phyloP scores from a whole-genome alignment of 2,329 filamentous ascomycete species.

The Fusarium sororula region DNA sequence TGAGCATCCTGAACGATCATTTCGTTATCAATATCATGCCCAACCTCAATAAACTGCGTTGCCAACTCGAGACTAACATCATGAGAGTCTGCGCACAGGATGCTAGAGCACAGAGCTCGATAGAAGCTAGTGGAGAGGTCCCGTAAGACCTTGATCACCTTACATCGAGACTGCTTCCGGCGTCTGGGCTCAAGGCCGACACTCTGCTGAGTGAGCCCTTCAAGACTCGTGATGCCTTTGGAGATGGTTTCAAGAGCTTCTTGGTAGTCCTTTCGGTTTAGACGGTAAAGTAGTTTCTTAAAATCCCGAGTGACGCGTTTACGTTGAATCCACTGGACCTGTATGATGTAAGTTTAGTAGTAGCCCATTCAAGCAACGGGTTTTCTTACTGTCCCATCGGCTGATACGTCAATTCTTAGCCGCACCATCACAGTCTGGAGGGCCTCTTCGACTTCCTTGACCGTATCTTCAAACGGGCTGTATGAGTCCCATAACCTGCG shows the following conservation, averaged over 20 bases:
- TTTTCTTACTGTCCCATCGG: neutral
- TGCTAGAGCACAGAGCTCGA: slow-evolving; percentile 13
- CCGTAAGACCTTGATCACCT: slow-evolving; percentile 3
- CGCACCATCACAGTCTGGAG: slow-evolving; percentile 29
- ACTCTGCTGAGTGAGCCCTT: neutral
- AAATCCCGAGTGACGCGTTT: neutral
- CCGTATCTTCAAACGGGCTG: slow-evolving; percentile 33
- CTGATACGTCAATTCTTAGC: neutral
- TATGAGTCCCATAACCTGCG: slow-evolving; percentile 36
- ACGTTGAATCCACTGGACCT: slow-evolving; percentile 7
- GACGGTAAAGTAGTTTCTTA: slow-evolving; percentile 1
- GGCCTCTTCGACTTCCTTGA: slow-evolving; percentile 37
- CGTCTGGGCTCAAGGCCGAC: slow-evolving; percentile 6
- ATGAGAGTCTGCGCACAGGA: slow-evolving; percentile 1
- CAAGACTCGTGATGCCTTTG: neutral
- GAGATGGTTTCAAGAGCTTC: neutral
- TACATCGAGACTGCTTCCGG: slow-evolving; percentile 8
- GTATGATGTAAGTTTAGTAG: rapidly evolving
- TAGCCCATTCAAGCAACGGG: rapidly evolving
- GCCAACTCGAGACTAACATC: slow-evolving; percentile 3
- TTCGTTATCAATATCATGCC: neutral
- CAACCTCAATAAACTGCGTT: neutral
- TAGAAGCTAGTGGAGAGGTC: slow-evolving; percentile 17
- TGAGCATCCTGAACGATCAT: neutral
- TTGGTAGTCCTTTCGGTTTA: slow-evolving; percentile 16